Evolutionary conservation across 2,329 filamentous ascomycete genomes (phyloP).

Genomic region (Botrytis cinerea): DNA sequence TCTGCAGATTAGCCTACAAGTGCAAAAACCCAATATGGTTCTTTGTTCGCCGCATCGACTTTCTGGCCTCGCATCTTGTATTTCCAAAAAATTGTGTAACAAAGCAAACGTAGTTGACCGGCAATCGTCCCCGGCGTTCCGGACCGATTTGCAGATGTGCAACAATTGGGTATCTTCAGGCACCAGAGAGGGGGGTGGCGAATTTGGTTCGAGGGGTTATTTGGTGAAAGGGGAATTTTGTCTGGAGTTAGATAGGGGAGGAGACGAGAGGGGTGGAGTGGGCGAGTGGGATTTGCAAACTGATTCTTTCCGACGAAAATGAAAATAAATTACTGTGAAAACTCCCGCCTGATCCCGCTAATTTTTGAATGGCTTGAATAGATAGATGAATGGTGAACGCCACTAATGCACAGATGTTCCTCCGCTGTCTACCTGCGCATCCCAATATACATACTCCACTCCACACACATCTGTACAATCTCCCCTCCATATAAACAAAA

Average conservation of each 20-base stretch:
- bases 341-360: not conserved
- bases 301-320: not conserved
- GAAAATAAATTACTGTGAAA: not conserved
- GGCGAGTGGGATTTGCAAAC: not conserved
- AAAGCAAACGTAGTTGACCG: not conserved
- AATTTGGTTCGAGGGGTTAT: not conserved
- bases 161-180: not conserved
- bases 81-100: not conserved
- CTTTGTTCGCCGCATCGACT: not conserved
- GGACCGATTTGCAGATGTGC: slow-evolving; percentile 7
- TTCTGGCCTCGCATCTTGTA: not conserved
- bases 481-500: not conserved
- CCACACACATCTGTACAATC: not conserved
- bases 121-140: slow-evolving; percentile 5
- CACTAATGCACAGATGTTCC: not conserved
- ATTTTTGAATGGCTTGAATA: not conserved
- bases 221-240: not conserved
- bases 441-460: not conserved
- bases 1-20: not conserved
- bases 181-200: not conserved
- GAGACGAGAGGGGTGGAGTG: not conserved
- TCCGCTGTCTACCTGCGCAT: not conserved
- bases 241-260: not conserved
- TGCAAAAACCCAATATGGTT: not conserved
- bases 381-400: not conserved